phyloP scores from a whole-genome alignment of 2,329 filamentous ascomycete species.

The Gaeumannomyces tritici region DNA sequence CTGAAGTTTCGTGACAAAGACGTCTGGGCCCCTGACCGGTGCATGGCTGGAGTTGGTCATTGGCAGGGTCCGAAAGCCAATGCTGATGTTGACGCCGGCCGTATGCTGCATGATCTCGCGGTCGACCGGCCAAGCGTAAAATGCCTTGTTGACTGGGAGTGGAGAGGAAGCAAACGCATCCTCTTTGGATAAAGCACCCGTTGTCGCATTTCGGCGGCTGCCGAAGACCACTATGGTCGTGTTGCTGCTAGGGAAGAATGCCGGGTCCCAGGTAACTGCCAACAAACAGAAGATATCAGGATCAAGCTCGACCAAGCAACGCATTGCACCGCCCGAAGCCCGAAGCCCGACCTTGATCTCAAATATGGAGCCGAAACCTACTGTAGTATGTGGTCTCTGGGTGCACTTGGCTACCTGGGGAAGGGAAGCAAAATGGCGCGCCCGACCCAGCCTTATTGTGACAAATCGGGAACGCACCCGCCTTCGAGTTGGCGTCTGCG shows the following conservation, averaged over 20 bases:
- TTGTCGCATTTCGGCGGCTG: slow-evolving; percentile 29
- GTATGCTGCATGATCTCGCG: slow-evolving; percentile 24
- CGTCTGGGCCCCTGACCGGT: slow-evolving; percentile 27
- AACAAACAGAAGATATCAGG: slow-evolving; percentile 1
- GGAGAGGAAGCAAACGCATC: slow-evolving; percentile 22
- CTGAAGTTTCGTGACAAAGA: slow-evolving; percentile 28
- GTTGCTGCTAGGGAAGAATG: slow-evolving; percentile 35
- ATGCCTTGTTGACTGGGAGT: slow-evolving; percentile 33
- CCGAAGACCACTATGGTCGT: slow-evolving; percentile 25
- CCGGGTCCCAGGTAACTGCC: slow-evolving; percentile 47
- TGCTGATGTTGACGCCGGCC: slow-evolving; percentile 34
- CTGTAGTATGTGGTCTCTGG: slow-evolving; percentile 40
- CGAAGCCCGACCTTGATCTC: too few species aligned
- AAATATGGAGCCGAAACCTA: slow-evolving; percentile 17
- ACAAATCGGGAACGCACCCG: slow-evolving; percentile 41
- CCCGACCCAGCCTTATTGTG: slow-evolving; percentile 33
- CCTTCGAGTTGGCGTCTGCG: slow-evolving; percentile 26
- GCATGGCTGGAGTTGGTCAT: slow-evolving; percentile 18
- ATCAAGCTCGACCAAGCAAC: neutral
- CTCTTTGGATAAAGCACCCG: slow-evolving; percentile 13
- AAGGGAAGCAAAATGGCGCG: slow-evolving; percentile 43
- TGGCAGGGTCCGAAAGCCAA: slow-evolving; percentile 31
- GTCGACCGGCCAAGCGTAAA: slow-evolving; percentile 34
- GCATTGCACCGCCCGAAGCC: neutral
- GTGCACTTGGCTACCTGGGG: slow-evolving; percentile 30